Evolutionary conservation across 805 yeast species (phyloP), one percentile per base, ranked within the genome.

Genomic region (Lachancea quebecensis): DNA sequence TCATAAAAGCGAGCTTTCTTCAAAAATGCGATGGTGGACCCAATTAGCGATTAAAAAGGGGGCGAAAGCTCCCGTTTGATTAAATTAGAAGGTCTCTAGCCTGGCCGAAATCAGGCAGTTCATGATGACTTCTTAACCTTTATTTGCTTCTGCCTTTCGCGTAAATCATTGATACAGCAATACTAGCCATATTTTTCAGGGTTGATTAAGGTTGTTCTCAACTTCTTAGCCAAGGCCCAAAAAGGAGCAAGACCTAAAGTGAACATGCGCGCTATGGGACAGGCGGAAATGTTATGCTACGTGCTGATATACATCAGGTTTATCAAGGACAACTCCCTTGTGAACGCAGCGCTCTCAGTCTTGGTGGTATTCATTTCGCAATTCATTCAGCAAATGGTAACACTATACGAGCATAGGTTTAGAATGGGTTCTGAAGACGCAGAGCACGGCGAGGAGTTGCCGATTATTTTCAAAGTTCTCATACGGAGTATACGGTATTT

Each of bases 271-370:
- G 18, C 39, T 11, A 37, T 35, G 12, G 18, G 16, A 32, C 31
- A 33, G 6, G 29, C 39, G 11, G 47, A 36, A 29, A 25, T 25
- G 38, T 48, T 48, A 5, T 46, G 54, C 46, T 50, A 50, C 41
- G 40, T 49, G 16, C 38, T 51, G 18, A 53, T 55, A 32, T 57
- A 45, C 35, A 31, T 57, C 32, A 50, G 61, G 18, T 57, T 47
- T 36, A 46, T 53, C 30, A 53, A 50, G 45, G 59, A 57, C 42
- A 53, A 54, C 28, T 54, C 58, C 14, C 32, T 54, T 7, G 10
- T 48, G 41, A 41, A 56, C 38, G 57, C 54, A 11, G 21, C 49
- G 15, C 43, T 50, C 18, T 49, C 58, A 10, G 36, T 50, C 38
- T 39, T 48, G 15, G 38, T 45, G 14, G 41, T 52, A 14, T 36